Percentiles rank a stretch among this genome's conserved stretches.
Evolutionary conservation across 2,329 filamentous ascomycete species (phyloP).

Genomic region (Tolypocladium nubicola): DNA sequence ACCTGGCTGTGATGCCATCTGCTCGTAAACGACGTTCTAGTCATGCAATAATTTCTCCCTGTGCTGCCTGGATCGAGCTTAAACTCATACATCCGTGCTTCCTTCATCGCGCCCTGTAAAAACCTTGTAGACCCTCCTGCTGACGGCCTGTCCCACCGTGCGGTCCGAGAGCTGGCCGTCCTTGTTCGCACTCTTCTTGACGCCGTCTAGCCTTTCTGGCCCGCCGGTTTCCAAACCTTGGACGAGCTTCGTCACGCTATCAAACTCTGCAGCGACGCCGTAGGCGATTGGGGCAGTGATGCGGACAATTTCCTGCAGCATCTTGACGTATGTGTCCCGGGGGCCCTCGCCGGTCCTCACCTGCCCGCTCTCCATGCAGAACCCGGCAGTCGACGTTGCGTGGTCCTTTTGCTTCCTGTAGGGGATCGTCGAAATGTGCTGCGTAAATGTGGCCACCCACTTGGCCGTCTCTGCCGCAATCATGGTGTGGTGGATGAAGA

Average conservation of each 20-base stretch:
- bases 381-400: conserved; percentile 44
- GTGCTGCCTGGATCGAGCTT: not conserved
- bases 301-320: conserved; percentile 66
- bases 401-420: conserved; percentile 49
- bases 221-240: conserved; percentile 48
- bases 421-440: conserved; percentile 67
- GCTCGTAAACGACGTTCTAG: not conserved
- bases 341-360: conserved; percentile 58
- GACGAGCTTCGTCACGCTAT: conserved; percentile 46
- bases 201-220: conserved; percentile 49
- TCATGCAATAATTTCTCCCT: not conserved
- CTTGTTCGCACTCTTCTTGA: conserved; percentile 45
- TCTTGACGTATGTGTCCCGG: conserved; percentile 58
- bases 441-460: conserved; percentile 65
- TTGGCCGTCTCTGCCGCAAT: conserved; percentile 53
- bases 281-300: conserved; percentile 64
- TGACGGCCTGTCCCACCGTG: conserved; percentile 46
- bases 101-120: conserved; percentile 46
- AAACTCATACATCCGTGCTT: conserved; percentile 40
- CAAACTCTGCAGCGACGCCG: conserved; percentile 54
- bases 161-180: conserved; percentile 46
- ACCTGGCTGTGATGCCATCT: not conserved
- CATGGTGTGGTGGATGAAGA: conserved; percentile 60
- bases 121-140: conserved; percentile 47
- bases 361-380: conserved; percentile 73